Evolutionary conservation across 2,329 filamentous ascomycete genomes (phyloP).

Genomic region (Cladorrhinum sp.): DNA sequence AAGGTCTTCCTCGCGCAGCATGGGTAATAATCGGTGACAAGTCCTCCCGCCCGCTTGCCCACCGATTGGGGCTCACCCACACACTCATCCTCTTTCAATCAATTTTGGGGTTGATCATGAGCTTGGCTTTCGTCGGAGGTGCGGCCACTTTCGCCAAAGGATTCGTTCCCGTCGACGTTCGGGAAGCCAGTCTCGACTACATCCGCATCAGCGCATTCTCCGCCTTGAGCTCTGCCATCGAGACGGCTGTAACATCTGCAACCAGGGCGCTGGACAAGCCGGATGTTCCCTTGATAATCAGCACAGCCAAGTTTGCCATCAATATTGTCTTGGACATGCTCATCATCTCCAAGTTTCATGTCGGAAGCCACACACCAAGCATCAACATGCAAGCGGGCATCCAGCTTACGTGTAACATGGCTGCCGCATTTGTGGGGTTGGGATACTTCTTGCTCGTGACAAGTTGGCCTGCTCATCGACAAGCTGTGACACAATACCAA

Average conservation of each 20-base stretch:
- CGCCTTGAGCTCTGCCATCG: slow-evolving; percentile 58
- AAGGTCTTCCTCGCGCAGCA: slow-evolving; percentile 65
- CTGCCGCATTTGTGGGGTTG: slow-evolving; percentile 54
- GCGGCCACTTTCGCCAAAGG: slow-evolving; percentile 53
- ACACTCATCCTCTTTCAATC: slow-evolving; percentile 62
- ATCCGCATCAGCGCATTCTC: slow-evolving; percentile 63
- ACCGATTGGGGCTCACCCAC: slow-evolving; percentile 58
- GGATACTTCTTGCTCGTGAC: slow-evolving; percentile 55
- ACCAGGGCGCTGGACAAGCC: slow-evolving; percentile 66
- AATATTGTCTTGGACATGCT: slow-evolving; percentile 68
- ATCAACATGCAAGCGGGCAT: slow-evolving; percentile 64
- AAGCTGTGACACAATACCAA: background rate
- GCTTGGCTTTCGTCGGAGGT: slow-evolving; percentile 53
- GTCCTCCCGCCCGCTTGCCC: slow-evolving; percentile 46
- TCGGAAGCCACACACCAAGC: slow-evolving; percentile 51
- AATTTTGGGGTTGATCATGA: slow-evolving; percentile 27
- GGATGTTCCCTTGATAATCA: slow-evolving; percentile 66
- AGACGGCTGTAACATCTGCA: slow-evolving; percentile 58
- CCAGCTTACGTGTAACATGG: slow-evolving; percentile 58
- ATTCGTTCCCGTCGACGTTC: slow-evolving; percentile 61
- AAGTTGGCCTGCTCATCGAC: slow-evolving; percentile 17
- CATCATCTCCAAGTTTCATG: slow-evolving; percentile 63
- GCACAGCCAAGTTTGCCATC: slow-evolving; percentile 57
- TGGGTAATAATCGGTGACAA: slow-evolving; percentile 69
- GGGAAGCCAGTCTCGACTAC: slow-evolving; percentile 57